Evolutionary conservation across 1,284 basidiomycete genomes (phyloP).

Genomic region (Pterulicium gracile): DNA sequence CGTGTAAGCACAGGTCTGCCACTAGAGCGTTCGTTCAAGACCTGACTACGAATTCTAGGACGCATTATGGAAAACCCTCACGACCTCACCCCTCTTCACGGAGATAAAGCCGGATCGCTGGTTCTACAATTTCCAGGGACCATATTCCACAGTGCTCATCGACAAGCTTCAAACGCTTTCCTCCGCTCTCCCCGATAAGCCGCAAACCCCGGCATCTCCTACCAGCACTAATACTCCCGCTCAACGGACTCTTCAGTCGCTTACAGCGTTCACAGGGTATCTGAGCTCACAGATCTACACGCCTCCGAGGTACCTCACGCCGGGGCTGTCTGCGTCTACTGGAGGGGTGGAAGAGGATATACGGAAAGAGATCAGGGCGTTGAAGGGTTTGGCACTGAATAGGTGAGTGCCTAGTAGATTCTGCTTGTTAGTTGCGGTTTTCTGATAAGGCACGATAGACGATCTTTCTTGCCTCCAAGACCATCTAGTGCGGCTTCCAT

Average conservation of each 20-base stretch:
- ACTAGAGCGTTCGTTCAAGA: background rate
- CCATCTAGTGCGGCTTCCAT: background rate
- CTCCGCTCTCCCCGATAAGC: background rate
- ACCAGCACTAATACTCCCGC: conserved; percentile 19
- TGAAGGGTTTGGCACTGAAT: conserved; percentile 47
- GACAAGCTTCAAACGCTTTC: no score
- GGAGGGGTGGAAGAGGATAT: conserved; percentile 31
- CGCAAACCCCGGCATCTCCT: conserved; percentile 12
- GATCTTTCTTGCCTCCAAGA: conserved; percentile 15
- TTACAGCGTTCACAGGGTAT: conserved; percentile 43
- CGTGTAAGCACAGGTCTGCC: conserved; percentile 6
- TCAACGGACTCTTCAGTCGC: conserved; percentile 34
- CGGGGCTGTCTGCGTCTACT: conserved; percentile 7
- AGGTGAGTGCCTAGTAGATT: conserved; percentile 14
- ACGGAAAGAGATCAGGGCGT: conserved; percentile 36
- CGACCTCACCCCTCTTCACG: conserved; percentile 19
- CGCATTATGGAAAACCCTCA: conserved; percentile 24
- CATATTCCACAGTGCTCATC: no score
- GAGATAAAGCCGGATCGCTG: no score
- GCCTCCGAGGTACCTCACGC: conserved; percentile 14
- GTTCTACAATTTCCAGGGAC: no score
- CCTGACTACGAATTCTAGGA: conserved; percentile 15
- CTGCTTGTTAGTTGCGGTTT: background rate
- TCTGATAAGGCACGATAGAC: conserved; percentile 2
- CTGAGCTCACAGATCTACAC: conserved; percentile 38